These are phyloP conservation scores for Diutina mesorugosa DNA, from an alignment of 1,139 yeast genomes.

Conservation along the genomic window DNA sequence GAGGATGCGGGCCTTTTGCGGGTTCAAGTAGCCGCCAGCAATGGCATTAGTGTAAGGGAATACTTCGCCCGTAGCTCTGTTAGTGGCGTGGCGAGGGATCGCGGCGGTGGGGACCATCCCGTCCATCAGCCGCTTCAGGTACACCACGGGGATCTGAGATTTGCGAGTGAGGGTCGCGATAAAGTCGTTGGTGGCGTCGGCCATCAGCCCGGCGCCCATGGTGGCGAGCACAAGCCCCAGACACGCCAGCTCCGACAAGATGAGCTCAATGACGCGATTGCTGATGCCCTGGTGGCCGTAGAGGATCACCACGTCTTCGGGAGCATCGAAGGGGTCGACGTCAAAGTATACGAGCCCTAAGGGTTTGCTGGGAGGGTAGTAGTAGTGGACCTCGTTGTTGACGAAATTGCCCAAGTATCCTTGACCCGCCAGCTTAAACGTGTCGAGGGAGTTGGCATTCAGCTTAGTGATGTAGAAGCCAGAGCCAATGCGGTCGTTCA, in stretches of 20 bases:
- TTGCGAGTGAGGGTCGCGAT: slow-evolving; percentile 8
- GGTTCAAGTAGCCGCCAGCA: slow-evolving; percentile 58
- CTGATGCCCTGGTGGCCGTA: slow-evolving; percentile 54
- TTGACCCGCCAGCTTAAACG: slow-evolving; percentile 56
- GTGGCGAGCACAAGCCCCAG: slow-evolving; percentile 53
- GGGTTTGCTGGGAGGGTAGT: slow-evolving; percentile 52
- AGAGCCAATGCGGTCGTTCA: slow-evolving; percentile 55
- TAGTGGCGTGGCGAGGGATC: slow-evolving; percentile 18
- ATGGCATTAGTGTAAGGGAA: slow-evolving; percentile 13
- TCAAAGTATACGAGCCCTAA: slow-evolving; percentile 35
- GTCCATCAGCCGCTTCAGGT: slow-evolving; percentile 56
- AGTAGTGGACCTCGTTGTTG: slow-evolving; percentile 50
- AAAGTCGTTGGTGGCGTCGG: slow-evolving; percentile 34
- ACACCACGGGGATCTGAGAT: slow-evolving; percentile 38
- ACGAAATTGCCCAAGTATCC: slow-evolving; percentile 63
- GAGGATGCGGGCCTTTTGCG: slow-evolving; percentile 51
- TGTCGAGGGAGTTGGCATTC: slow-evolving; percentile 56
- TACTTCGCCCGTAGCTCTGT: slow-evolving; percentile 8
- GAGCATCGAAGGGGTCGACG: slow-evolving; percentile 8
- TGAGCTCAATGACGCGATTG: slow-evolving; percentile 30
- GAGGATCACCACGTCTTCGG: slow-evolving; percentile 35
- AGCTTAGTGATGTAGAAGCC: slow-evolving; percentile 62
- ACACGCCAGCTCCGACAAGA: slow-evolving; percentile 27
- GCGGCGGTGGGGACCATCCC: slow-evolving; percentile 44
- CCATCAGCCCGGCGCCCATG: slow-evolving; percentile 60